Conservation (phyloP, 2,329 filamentous ascomycete genomes). For the Diaporthe capsici region DNA sequence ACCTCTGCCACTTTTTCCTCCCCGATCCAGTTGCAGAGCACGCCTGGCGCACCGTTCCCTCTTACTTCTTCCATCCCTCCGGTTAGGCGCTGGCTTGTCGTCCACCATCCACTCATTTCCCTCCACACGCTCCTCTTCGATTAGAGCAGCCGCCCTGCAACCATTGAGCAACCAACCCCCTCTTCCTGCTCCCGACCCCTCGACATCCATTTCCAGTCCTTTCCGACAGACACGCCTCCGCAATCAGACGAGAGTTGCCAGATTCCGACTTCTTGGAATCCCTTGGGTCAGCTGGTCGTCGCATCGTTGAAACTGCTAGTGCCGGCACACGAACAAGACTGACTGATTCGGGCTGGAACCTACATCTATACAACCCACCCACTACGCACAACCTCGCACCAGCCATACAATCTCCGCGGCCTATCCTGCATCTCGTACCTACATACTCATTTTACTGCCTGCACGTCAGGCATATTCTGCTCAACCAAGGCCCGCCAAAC, state of each 20-base stretch:
- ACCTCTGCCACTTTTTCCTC: slow-evolving; percentile 33
- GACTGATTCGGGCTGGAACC: slow-evolving; percentile 24
- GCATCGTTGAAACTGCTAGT: slow-evolving; percentile 34
- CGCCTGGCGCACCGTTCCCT: slow-evolving; percentile 40
- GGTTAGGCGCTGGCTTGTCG: slow-evolving; percentile 48
- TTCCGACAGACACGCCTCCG: slow-evolving; percentile 34
- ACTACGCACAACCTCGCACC: slow-evolving; percentile 19
- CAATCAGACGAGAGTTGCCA: slow-evolving; percentile 35
- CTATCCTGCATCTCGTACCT: slow-evolving; percentile 36
- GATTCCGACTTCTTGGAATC: slow-evolving; percentile 21
- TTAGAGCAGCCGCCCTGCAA: slow-evolving; percentile 30
- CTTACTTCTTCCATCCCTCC: slow-evolving; percentile 38
- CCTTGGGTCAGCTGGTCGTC: slow-evolving; percentile 20
- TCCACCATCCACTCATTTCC: slow-evolving; percentile 48
- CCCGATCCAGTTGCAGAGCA: slow-evolving; percentile 28
- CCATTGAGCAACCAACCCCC: slow-evolving; percentile 22
- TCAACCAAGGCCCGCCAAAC: slow-evolving; percentile 9
- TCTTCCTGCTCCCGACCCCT: slow-evolving; percentile 17
- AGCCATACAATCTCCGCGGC: slow-evolving; percentile 17
- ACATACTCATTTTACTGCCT: slow-evolving; percentile 2
- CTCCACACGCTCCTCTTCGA: slow-evolving; percentile 31
- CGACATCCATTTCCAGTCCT: slow-evolving; percentile 35
- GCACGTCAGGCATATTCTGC: neutral
- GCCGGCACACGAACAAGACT: slow-evolving; percentile 10
- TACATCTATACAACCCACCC: slow-evolving; percentile 21